Percentiles rank a stretch among this genome's conserved stretches.
phyloP scores from a whole-genome alignment of 176 grass and related monocot genomes.

The Canna indica region DNA sequence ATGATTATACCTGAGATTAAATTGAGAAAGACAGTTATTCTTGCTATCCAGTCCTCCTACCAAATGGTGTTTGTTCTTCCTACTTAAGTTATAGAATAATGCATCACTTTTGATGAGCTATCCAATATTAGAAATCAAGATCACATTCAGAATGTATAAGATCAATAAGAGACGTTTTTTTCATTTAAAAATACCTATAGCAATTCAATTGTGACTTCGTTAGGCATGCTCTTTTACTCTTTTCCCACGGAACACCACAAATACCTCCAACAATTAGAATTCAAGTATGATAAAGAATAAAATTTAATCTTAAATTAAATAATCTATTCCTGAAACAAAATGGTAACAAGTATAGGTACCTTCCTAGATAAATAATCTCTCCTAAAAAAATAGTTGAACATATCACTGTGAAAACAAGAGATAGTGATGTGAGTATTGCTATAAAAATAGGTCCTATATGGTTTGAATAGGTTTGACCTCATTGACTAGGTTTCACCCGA shows the following conservation, averaged over 20 bases:
- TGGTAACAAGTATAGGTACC: neutral
- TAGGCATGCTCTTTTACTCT: slow-evolving; percentile 17
- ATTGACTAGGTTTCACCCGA: no score
- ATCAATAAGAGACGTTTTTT: no score
- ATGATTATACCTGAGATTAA: no score
- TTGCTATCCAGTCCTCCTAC: no score
- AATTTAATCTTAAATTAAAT: neutral
- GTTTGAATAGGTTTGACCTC: no score
- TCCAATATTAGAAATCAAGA: no score
- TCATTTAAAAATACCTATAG: no score
- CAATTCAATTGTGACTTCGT: neutral
- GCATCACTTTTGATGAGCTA: no score
- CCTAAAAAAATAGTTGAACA: slow-evolving; percentile 23
- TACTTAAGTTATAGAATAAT: no score
- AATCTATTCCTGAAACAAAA: neutral
- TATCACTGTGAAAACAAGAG: slow-evolving; percentile 27
- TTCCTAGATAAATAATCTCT: slow-evolving; percentile 27
- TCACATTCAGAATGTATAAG: no score
- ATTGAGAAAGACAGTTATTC: no score
- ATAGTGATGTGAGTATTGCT: slow-evolving; percentile 19
- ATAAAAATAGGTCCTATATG: slow-evolving; percentile 28
- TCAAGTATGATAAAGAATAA: neutral
- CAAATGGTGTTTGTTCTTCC: no score
- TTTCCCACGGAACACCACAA: slow-evolving; percentile 43
- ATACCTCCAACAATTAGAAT: slow-evolving; percentile 29